Base-by-base conservation (phyloP, 2,329 filamentous ascomycete species). In the Colletotrichum sp. region DNA sequence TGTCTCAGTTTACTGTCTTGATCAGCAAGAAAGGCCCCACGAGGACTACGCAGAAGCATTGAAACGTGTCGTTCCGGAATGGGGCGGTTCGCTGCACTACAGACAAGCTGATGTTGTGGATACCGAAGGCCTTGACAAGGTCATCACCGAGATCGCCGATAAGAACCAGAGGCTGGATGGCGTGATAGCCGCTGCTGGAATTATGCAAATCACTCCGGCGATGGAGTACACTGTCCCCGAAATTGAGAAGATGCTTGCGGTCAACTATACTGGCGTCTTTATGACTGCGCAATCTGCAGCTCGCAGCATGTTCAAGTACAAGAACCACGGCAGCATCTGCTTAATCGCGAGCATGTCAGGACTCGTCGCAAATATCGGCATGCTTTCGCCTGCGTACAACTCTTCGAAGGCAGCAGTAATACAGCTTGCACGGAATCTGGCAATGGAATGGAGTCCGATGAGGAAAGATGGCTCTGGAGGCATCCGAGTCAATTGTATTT, bases 261-360 rank as follows among this genome's bases (percentile, higher is more conserved):
- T 94, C 78, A 94, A 96, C 85, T 87, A 94, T 81, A 94, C 89
- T 28, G 94, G 93, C 30, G 92, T 91, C 28, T 91, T 92, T 85
- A 88, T 93, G 87, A 95, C 93, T 79, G 94, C 93, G 32, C 92
- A 93, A 82, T 92, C 93, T 26, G 92, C 92, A 12, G 94, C 94
- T 60, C 89, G 91, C 65, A 92, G 94, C 77, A 90, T 92, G 86
- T 84, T 89, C 44, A 86, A 85, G 78, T 87, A 87, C 78, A 88
- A 89, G 72, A 87, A 83, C 34, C 86, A 84, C 4, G 91, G 90
- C 3, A 91, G 88, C 80, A 91, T 92, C 75, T 88, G 90, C 21
- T 83, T 92, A 75, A 89, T 92, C 71, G 89, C 89, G 2, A 90
- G 88, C 77, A 91, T 92, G 87, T 90, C 87, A 4, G 90, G 88